These are phyloP conservation scores for Debaryomyces castellii DNA, from an alignment of 805 yeast genomes.

Conservation along the genomic window DNA sequence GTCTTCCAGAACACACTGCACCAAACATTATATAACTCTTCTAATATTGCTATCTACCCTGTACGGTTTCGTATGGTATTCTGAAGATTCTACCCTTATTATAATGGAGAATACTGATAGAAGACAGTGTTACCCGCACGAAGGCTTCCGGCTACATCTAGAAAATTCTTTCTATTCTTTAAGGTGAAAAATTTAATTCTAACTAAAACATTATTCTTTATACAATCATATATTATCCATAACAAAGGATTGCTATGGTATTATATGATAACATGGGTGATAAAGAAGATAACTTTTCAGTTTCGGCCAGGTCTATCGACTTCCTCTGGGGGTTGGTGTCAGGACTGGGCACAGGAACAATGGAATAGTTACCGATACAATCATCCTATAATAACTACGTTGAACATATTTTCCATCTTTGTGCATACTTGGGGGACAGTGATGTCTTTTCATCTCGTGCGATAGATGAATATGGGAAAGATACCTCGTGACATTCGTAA, in stretches of 20 bases:
- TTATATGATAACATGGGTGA: conserved; percentile 10
- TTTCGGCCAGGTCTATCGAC: conserved; percentile 3
- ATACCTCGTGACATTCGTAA: conserved; percentile 60
- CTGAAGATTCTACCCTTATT: neutral
- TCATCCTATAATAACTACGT: conserved; percentile 63
- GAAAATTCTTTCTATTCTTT: neutral
- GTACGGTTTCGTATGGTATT: too few species aligned
- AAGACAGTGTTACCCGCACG: conserved; percentile 4
- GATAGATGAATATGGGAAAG: conserved; percentile 81
- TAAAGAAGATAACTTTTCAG: conserved; percentile 10
- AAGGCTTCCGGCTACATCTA: neutral
- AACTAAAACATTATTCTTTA: neutral
- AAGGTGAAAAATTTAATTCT: neutral
- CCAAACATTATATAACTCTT: conserved; percentile 57
- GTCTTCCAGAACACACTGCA: conserved; percentile 73
- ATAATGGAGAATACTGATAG: neutral
- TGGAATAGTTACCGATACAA: conserved; percentile 48
- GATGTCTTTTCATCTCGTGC: conserved; percentile 19
- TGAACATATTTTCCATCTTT: conserved; percentile 83
- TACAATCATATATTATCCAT: conserved; percentile 4
- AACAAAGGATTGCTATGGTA: conserved; percentile 10
- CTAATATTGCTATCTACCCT: neutral
- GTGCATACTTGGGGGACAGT: conserved; percentile 23
- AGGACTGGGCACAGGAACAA: conserved; percentile 1
- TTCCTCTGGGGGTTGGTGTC: neutral